phyloP scores from a whole-genome alignment of 2,329 filamentous ascomycete species.

The Trichophaea hybrida region DNA sequence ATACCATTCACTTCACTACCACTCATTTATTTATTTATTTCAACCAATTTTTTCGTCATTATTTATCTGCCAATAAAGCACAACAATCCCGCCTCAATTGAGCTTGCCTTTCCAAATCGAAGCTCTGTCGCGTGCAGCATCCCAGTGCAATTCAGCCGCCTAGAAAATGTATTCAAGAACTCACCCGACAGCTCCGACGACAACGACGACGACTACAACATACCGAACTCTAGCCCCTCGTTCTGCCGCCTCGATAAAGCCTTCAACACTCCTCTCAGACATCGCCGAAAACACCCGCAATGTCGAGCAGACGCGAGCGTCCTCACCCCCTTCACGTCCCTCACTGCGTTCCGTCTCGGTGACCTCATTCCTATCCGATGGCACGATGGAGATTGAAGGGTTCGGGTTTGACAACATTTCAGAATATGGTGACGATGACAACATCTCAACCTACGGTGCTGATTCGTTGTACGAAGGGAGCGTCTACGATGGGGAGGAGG shows the following conservation, averaged over 20 bases:
- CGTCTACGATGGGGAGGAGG: conserved; percentile 14
- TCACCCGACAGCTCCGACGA: background rate
- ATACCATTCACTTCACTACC: background rate
- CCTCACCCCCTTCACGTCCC: conserved; percentile 8
- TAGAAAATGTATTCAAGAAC: background rate
- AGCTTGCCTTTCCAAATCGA: background rate
- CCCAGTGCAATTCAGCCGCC: background rate
- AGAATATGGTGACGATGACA: background rate
- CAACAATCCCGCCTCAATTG: background rate
- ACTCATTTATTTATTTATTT: background rate
- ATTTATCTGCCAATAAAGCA: background rate
- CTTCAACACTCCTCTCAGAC: conserved; percentile 20
- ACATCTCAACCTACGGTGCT: background rate
- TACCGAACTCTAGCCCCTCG: conserved; percentile 10
- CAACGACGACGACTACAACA: background rate
- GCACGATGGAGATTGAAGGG: conserved; percentile 23
- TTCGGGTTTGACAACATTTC: conserved; percentile 21
- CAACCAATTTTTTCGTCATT: background rate
- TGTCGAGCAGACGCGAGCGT: conserved; percentile 9
- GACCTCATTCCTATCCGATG: conserved; percentile 21
- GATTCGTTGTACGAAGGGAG: conserved; percentile 22
- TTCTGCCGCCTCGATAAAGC: conserved; percentile 9
- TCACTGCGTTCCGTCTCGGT: conserved; percentile 17
- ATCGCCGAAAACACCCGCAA: conserved; percentile 19
- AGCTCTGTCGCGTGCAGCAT: background rate